phyloP scores from a whole-genome alignment of 2,329 filamentous ascomycete species.

The Pseudogymnoascus sp. region DNA sequence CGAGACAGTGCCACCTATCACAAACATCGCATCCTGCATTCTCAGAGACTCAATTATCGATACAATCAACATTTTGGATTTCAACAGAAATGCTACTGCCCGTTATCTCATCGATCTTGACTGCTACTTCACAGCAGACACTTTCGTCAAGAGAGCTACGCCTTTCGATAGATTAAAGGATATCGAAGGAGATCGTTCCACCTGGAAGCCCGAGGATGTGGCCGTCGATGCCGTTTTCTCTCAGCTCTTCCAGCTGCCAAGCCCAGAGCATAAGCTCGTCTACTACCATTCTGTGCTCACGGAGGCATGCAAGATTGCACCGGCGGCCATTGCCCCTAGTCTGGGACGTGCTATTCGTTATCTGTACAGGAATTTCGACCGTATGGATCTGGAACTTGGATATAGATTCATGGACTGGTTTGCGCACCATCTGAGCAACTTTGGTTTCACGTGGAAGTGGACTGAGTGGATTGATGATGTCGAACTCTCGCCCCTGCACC shows the following conservation, averaged over 20 bases:
- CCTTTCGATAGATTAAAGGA: slow-evolving; percentile 82
- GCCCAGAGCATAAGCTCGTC: slow-evolving; percentile 84
- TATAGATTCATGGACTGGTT: slow-evolving; percentile 97
- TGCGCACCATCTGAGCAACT: slow-evolving; percentile 94
- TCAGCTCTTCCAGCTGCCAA: slow-evolving; percentile 81
- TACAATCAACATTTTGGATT: slow-evolving; percentile 89
- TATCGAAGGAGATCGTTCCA: slow-evolving; percentile 56
- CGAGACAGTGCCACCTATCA: slow-evolving; percentile 74
- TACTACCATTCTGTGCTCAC: slow-evolving; percentile 96
- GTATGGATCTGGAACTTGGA: slow-evolving; percentile 77
- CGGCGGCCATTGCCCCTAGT: slow-evolving; percentile 90
- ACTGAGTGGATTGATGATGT: slow-evolving; percentile 91
- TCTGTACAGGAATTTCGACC: slow-evolving; percentile 73
- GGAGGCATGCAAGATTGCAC: slow-evolving; percentile 90
- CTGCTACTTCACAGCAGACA: slow-evolving; percentile 83
- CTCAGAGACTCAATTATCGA: slow-evolving; percentile 81
- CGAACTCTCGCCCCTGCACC: slow-evolving; percentile 65
- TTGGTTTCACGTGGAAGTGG: slow-evolving; percentile 99
- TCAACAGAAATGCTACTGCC: slow-evolving; percentile 80
- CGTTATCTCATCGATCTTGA: slow-evolving; percentile 90
- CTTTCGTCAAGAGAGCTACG: slow-evolving; percentile 88
- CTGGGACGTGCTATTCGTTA: slow-evolving; percentile 88
- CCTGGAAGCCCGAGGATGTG: slow-evolving; percentile 97
- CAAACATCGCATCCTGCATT: slow-evolving; percentile 70
- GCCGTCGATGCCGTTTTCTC: slow-evolving; percentile 97